Evolutionary conservation across 305 asterid species (phyloP).

Genomic region (Fraxinus latifolia): DNA sequence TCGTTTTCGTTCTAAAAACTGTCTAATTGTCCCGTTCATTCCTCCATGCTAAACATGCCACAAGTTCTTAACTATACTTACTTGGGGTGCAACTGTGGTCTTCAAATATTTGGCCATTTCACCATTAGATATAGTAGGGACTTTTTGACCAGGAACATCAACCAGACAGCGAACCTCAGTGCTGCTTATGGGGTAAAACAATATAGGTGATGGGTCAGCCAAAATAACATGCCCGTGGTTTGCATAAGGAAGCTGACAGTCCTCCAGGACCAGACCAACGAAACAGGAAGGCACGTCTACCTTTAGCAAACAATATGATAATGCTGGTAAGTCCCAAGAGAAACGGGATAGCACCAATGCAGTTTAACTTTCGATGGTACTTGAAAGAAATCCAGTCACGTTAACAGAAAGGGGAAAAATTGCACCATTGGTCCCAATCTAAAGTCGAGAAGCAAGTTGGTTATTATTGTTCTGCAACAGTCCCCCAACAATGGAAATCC

Average conservation of each 20-base stretch:
- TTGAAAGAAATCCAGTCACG: not conserved
- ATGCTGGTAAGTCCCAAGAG: not conserved
- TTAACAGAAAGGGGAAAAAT: not conserved
- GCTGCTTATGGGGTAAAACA: slow-evolving; percentile 38
- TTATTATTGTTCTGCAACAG: not conserved
- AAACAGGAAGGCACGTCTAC: slow-evolving; percentile 41
- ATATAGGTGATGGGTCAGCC: slow-evolving; percentile 40
- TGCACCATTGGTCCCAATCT: not conserved
- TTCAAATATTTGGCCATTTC: slow-evolving; percentile 38
- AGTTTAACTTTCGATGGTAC: not conserved
- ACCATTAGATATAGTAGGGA: slow-evolving; percentile 33
- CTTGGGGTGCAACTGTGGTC: slow-evolving; percentile 35
- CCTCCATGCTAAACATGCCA: not conserved
- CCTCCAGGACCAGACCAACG: slow-evolving; percentile 35
- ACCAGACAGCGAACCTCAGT: slow-evolving; percentile 35
- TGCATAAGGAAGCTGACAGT: slow-evolving; percentile 36
- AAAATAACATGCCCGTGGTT: slow-evolving; percentile 41
- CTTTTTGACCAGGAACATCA: slow-evolving; percentile 37
- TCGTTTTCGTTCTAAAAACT: not conserved
- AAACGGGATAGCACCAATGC: not conserved
- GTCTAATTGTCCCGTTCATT: not conserved
- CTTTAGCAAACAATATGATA: slow-evolving; percentile 12
- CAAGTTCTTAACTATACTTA: not conserved
- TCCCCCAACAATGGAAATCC: not conserved
- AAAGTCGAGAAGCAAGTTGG: not conserved